Evolutionary conservation across 352 stramenopile species (phyloP), one percentile per base, ranked within the genome.

Genomic region (Globisporangium emineosum): DNA sequence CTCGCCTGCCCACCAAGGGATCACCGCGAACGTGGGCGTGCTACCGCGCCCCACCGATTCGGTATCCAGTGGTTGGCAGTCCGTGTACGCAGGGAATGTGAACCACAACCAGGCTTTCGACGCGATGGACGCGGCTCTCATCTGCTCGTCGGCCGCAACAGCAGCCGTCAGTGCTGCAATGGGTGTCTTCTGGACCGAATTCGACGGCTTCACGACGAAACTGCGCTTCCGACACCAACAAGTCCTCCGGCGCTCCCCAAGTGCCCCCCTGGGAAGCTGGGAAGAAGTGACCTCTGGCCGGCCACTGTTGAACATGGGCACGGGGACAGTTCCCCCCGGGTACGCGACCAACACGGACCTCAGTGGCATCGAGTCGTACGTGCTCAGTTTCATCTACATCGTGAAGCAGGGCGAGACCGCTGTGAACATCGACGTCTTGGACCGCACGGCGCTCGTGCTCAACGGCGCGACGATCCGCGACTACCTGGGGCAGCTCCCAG

Each of bases 111-210:
- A 70, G 2, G 64, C 47, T 1, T 78, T 72, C 9, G 82, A 91
- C 29, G 67, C 62, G 0, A 64, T 76, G 5, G 73, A 86, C 15
- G 66, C 70, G 0, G 56, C 66, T 5, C 55, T 90, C 0, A 55
- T 89, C 3, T 93, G 84, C 35, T 77, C 75, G 0, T 73, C 65
- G 2, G 49, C 60, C 6, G 64, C 57, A 0, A 57, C 64, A 29
- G 52, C 21, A 3, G n/a, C 47, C 0, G 47, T 56, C 3, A 58
- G 42, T 2, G 15, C 62, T 47, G 58, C 62, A 5, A 64, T 77
- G 1, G 84, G 79, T 5, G 13, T 91, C 8, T 40, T 88, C 6
- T 93, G 84, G 84, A 91, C 80, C 0, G 84, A 93, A 42, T 91
- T 83, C 42, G 82, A 93, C 45, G 84, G 82, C 0, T 76, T 86